phyloP scores from a whole-genome alignment of 2,329 filamentous ascomycete species.

The Penicillium sp. region DNA sequence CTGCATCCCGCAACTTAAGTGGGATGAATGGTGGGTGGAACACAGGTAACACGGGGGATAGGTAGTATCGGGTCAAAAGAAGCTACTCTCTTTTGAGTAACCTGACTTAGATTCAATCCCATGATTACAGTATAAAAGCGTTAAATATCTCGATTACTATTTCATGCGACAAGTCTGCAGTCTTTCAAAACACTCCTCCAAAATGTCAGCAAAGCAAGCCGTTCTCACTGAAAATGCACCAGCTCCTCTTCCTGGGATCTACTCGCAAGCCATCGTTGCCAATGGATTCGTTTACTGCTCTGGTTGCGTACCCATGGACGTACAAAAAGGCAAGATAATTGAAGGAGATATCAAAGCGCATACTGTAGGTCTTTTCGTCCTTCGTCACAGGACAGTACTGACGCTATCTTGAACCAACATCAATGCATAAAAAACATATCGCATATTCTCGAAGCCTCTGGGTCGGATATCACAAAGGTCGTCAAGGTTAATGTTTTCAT shows the following conservation, averaged over 20 bases:
- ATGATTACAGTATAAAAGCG: no score
- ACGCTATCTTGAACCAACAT: constrained; percentile 39
- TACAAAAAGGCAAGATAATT: constrained; percentile 60
- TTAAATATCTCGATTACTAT: no score
- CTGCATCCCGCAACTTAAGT: background rate
- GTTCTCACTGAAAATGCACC: constrained; percentile 58
- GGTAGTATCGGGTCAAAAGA: no score
- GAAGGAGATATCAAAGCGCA: constrained; percentile 63
- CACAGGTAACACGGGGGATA: no score
- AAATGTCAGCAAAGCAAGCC: constrained; percentile 47
- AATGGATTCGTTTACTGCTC: constrained; percentile 75
- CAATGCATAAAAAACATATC: constrained; percentile 66
- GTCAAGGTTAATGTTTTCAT: constrained; percentile 73
- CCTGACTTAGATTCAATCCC: no score
- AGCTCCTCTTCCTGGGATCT: constrained; percentile 59
- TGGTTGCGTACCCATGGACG: constrained; percentile 65
- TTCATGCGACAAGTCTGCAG: background rate
- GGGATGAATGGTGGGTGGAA: background rate
- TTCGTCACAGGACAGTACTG: background rate
- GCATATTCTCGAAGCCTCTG: constrained; percentile 65
- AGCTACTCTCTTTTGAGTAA: no score
- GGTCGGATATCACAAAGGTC: constrained; percentile 64
- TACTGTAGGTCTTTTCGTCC: constrained; percentile 50
- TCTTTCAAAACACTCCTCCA: constrained; percentile 6
- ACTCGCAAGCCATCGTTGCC: constrained; percentile 66